A percentile compares a stretch with the other conserved stretches of the same genome.
These are phyloP conservation scores for Mortierella sp. DNA, from an alignment of 371 early-diverging fungal species.

Conservation along the genomic window DNA sequence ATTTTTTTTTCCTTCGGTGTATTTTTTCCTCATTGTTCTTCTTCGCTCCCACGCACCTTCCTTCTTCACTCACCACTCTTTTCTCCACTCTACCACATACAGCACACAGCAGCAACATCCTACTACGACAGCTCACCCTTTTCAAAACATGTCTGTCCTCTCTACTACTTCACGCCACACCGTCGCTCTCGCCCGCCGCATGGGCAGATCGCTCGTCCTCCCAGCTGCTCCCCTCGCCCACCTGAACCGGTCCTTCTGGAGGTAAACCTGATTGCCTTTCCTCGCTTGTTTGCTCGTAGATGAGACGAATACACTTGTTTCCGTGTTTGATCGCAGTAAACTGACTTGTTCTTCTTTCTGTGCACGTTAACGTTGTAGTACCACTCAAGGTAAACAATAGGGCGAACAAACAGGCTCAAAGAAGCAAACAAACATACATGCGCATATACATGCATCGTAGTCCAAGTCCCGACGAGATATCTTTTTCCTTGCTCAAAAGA, in stretches of 20 bases:
- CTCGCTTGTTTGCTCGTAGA: not conserved
- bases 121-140: not conserved
- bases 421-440: too few species aligned
- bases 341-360: not conserved
- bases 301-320: not conserved
- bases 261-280: not conserved
- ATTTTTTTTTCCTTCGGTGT: not conserved
- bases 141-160: conserved; percentile 24
- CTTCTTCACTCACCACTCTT: not conserved
- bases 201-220: conserved; percentile 12
- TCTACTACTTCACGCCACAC: conserved; percentile 13
- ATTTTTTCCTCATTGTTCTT: not conserved
- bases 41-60: not conserved
- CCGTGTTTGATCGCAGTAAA: not conserved
- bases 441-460: too few species aligned
- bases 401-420: not conserved
- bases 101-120: not conserved
- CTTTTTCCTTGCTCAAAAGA: too few species aligned
- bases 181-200: conserved; percentile 4
- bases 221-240: conserved; percentile 11
- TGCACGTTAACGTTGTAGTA: not conserved
- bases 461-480: too few species aligned
- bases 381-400: not conserved
- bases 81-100: not conserved
- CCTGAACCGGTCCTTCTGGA: conserved; percentile 31